Evolutionary conservation across 176 grass and related monocot genomes (phyloP), one percentile per base, ranked within the genome.

Genomic region (Cocos nucifera): DNA sequence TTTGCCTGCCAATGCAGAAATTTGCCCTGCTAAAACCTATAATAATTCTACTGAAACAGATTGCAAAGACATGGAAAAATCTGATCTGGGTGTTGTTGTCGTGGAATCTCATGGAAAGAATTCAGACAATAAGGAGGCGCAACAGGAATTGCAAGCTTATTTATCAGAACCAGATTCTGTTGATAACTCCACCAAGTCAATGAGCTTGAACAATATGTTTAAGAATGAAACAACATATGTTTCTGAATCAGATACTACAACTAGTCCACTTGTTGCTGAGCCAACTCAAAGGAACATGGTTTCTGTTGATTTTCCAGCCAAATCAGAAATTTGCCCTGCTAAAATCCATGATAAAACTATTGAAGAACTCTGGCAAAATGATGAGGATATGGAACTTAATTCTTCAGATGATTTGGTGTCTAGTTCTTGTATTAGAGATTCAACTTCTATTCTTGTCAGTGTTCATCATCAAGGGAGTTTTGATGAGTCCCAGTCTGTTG

Each of bases 361-460:
- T 15, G 77, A 79, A 69, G 81, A 85, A 22, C 50, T 67, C 69
- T 87, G 60, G 50, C 64, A 73, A 28, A 64, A 87, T 77, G 83
- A 74, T 30, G 72, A 90, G 54, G 77, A 85, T 24, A 83, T 86
- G 72, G 80, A 74, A n/a, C 56, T 93, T 59, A 93, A 77, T 50
- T 84, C 84, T 72, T 81, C 80, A 53, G 80, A 77, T 29, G 79
- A 78, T 81, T 57, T 79, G 57, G 61, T 50, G 25, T 87, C 91
- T 59, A 56, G 50, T 53, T 72, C 64, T 74, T 27, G 25, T n/a
- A 49, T 44, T 61, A 56, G 57, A 68, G 17, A 19, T 27, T 54
- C 55, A 65, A 52, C 49, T 68, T 60, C 4, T 52, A 23, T 44
- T 14, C 8, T 50, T 78, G 54, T 15, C 25, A 67, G 50, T 70